phyloP scores from a whole-genome alignment of 2,329 filamentous ascomycete genomes.

The Fusarium pseudoanthophilum region DNA sequence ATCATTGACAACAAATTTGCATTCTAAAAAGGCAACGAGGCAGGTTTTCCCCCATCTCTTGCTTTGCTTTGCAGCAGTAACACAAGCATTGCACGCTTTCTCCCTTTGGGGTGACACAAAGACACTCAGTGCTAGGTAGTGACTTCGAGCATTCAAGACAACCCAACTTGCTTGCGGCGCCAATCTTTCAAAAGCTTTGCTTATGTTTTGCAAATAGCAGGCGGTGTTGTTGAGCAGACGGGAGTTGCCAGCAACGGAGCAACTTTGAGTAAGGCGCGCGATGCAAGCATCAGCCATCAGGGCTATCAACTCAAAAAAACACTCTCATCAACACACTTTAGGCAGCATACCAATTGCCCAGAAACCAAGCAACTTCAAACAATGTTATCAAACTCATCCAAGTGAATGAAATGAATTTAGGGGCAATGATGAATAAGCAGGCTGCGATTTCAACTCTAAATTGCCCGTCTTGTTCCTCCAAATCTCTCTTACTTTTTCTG shows the following conservation, averaged over 20 bases:
- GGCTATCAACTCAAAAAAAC: too few relatives aligned
- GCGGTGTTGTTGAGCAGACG: not conserved
- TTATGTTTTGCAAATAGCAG: not conserved
- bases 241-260: not conserved
- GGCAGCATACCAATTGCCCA: not conserved
- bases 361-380: not conserved
- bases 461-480: not conserved
- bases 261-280: too few relatives aligned
- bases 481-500: not conserved
- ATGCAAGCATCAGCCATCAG: too few relatives aligned
- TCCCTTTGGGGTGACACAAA: not conserved
- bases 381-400: not conserved
- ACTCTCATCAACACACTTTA: too few relatives aligned
- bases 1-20: too few relatives aligned
- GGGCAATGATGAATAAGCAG: not conserved
- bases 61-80: not conserved
- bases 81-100: not conserved
- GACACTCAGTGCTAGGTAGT: accelerated
- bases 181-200: not conserved
- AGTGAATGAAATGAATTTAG: not conserved
- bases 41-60: not conserved
- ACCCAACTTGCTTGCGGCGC: not conserved
- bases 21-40: not conserved
- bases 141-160: not conserved
- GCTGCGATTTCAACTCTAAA: not conserved